A percentile compares a stretch with the other conserved stretches of the same genome.
phyloP scores from a whole-genome alignment of 768 basidiomycete genomes.

The Bullera alba region DNA sequence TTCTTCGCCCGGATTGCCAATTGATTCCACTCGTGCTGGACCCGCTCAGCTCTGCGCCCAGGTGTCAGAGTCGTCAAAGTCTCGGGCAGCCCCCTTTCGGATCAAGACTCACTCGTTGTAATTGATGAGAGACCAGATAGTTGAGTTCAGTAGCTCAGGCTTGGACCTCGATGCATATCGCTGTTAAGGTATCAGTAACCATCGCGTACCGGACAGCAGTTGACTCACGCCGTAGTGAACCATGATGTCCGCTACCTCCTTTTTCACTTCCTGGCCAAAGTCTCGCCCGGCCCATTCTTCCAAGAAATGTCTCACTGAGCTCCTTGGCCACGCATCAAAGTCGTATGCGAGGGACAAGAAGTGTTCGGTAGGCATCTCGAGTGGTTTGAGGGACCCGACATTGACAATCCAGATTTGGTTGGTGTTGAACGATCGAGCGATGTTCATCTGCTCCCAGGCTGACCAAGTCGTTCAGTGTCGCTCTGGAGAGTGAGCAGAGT shows the following conservation, averaged over 20 bases:
- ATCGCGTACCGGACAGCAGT: conserved; percentile 47
- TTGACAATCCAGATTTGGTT: conserved; percentile 64
- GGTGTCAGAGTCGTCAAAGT: not conserved
- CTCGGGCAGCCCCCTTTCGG: not conserved
- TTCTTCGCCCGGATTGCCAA: conserved; percentile 53
- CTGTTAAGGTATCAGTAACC: conserved; percentile 31
- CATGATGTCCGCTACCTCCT: conserved; percentile 53
- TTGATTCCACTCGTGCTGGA: conserved; percentile 53
- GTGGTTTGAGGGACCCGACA: conserved; percentile 68
- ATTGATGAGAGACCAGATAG: conserved; percentile 59
- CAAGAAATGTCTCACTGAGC: conserved; percentile 55
- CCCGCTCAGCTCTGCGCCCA: conserved; percentile 54
- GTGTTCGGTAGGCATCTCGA: conserved; percentile 64
- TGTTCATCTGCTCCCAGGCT: conserved; percentile 64
- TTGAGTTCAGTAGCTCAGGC: conserved; percentile 59
- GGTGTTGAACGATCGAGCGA: conserved; percentile 58
- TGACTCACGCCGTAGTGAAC: conserved; percentile 40
- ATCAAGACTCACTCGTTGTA: conserved; percentile 67
- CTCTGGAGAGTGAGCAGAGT: not conserved
- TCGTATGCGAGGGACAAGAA: conserved; percentile 63
- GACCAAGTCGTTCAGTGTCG: conserved; percentile 18
- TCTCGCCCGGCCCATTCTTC: conserved; percentile 60
- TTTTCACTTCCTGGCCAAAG: conserved; percentile 52
- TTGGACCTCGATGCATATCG: conserved; percentile 51
- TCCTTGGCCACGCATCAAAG: conserved; percentile 53